Evolutionary conservation across 257 asterid genomes (phyloP).

Genomic region (Scutellaria galericulata): DNA sequence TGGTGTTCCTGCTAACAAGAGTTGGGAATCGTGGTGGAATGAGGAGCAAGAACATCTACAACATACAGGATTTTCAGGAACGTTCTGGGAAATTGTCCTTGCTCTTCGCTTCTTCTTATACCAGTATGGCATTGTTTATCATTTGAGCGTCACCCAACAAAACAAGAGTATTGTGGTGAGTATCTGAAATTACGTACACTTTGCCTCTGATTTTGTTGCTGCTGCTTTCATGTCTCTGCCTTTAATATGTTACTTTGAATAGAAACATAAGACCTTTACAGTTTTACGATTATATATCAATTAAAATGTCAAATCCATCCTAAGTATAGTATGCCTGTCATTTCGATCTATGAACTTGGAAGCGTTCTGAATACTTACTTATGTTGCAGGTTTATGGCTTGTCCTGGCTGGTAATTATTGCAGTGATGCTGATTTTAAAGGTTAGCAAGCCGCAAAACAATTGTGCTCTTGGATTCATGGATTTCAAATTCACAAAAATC

Average conservation of each 20-base stretch:
- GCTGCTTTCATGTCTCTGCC: too few species aligned
- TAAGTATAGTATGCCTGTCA: too few species aligned
- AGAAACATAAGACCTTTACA: too few species aligned
- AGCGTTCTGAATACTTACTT: neutral
- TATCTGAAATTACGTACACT: neutral
- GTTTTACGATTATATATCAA: too few species aligned
- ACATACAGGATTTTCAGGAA: slow-evolving; percentile 60
- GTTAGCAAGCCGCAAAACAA: neutral
- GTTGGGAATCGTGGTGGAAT: slow-evolving; percentile 96
- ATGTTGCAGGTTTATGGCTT: slow-evolving; percentile 72
- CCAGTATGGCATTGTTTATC: slow-evolving; percentile 86
- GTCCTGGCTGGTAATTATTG: slow-evolving; percentile 82
- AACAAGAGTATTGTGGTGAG: slow-evolving; percentile 66
- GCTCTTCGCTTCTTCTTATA: slow-evolving; percentile 70
- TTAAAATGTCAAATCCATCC: too few species aligned
- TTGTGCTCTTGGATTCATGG: too few species aligned
- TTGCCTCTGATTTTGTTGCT: too few species aligned
- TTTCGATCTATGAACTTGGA: too few species aligned
- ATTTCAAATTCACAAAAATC: too few species aligned
- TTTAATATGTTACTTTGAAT: too few species aligned
- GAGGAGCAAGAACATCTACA: slow-evolving; percentile 84
- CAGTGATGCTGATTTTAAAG: slow-evolving; percentile 54
- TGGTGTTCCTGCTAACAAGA: slow-evolving; percentile 78
- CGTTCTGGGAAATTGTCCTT: slow-evolving; percentile 66
- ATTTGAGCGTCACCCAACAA: slow-evolving; percentile 58